A percentile compares a stretch with the other conserved stretches of the same genome.
These are phyloP conservation scores for Quercus ilex DNA, from an alignment of 306 rosid genomes.

Conservation along the genomic window DNA sequence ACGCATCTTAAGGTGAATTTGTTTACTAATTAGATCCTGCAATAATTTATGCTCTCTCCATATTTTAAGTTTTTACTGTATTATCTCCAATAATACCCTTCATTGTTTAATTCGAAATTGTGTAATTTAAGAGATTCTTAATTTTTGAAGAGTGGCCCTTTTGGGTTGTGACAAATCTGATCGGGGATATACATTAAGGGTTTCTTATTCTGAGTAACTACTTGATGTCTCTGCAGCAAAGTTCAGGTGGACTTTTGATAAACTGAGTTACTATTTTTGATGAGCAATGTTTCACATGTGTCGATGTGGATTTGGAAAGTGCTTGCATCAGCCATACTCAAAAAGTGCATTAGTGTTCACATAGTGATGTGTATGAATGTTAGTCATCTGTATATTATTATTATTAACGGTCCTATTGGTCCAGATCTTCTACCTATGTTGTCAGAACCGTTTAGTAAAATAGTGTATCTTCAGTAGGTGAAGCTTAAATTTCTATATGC, in stretches of 20 bases:
- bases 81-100: neutral
- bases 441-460: neutral
- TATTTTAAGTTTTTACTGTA: neutral
- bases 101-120: neutral
- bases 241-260: neutral
- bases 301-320: neutral
- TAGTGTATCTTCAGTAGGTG: neutral
- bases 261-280: neutral
- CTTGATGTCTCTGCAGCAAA: neutral
- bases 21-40: neutral
- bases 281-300: neutral
- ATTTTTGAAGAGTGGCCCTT: neutral
- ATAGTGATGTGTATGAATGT: neutral
- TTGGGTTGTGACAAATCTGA: neutral
- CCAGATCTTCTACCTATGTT: neutral
- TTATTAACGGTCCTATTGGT: neutral
- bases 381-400: neutral
- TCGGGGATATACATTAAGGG: neutral
- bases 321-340: neutral
- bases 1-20: conserved; percentile 1
- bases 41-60: conserved; percentile 7
- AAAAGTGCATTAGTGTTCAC: neutral
- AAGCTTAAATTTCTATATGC: neutral
- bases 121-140: neutral
- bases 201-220: neutral